Base-by-base conservation (phyloP, 1,139 yeast genomes). In the Geotrichum macrosporum region DNA sequence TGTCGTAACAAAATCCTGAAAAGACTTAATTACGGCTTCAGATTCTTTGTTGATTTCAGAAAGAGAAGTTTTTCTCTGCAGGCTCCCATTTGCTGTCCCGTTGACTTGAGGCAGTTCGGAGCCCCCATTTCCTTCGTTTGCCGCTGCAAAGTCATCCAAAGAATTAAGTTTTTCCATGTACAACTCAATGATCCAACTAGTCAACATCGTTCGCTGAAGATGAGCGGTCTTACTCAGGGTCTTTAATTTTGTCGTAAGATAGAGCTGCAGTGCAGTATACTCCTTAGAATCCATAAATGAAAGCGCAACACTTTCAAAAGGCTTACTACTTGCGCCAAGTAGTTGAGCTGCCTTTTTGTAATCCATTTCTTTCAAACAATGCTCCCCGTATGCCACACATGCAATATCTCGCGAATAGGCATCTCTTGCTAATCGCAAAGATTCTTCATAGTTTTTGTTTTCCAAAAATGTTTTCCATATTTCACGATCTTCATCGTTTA, bases 141-240 rank as follows among this genome's bases (percentile, higher is more conserved):
- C 53, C 27, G 68, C 65, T 40, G 60, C 54, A 35, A 51, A 43
- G 51, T 74, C 78, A 50, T 78, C 83, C 9, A 73, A 50, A 2
- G 66, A 64, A 54, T 76, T 75, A 22, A 77, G 58, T 50, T 69
- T 69, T 48, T 76, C 80, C 62, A 80, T 69, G 50, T 66, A 77
- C 10, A 84, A 65, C 66, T 88, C 94, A 5, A 86, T 74, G 33
- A 89, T 77, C 96, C 96, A 89, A 50, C 84, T 77, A 0, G 89
- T 78, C n/a, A 89, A 63, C 49, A 87, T 73, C 0, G 75, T 70
- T 31, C 75, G 66, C 57, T 83, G 84, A 60, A 84, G 75, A 36
- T 68, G 32, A 66, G 74, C 53, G 48, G 58, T 40, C 50, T 69
- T 63, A 51, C 71, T 57, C 55, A 75, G 51, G 54, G 55, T 46